phyloP scores from a whole-genome alignment of 805 yeast genomes.

The Kluyveromyces starmeri region DNA sequence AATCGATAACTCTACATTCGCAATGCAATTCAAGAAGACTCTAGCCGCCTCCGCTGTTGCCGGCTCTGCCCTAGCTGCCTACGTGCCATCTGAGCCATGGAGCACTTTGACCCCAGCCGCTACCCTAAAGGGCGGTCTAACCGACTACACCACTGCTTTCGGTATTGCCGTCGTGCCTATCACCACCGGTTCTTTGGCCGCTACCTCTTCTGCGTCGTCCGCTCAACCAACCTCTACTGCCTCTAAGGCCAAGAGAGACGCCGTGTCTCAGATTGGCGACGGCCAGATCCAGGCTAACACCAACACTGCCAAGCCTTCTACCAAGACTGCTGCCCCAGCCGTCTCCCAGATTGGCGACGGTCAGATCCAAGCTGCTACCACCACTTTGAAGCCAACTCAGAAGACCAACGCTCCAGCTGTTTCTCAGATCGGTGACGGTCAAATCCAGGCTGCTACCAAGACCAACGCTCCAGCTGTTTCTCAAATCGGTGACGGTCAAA shows the following conservation, averaged over 20 bases:
- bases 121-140: conserved; percentile 44
- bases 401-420: conserved; percentile 19
- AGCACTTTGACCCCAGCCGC: conserved; percentile 60
- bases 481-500: conserved; percentile 25
- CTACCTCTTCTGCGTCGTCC: conserved; percentile 34
- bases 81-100: conserved; percentile 38
- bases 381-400: conserved; percentile 22
- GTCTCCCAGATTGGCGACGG: conserved; percentile 26
- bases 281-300: conserved; percentile 31
- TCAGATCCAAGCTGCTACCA: conserved; percentile 30
- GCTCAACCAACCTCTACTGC: conserved; percentile 47
- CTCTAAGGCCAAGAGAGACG: conserved; percentile 44
- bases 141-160: conserved; percentile 47
- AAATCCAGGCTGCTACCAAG: conserved; percentile 28
- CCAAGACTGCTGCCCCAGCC: conserved; percentile 40
- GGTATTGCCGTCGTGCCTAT: conserved; percentile 62
- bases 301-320: conserved; percentile 31
- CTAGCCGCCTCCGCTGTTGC: conserved; percentile 14
- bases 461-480: conserved; percentile 30
- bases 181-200: conserved; percentile 30
- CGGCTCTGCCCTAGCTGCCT: conserved; percentile 14
- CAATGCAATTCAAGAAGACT: conserved; percentile 22
- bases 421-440: conserved; percentile 26
- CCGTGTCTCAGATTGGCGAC: conserved; percentile 39
- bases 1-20: too few species aligned